A percentile compares a stretch with the other conserved stretches of the same genome.
Conservation (phyloP, 1,284 basidiomycete genomes). For the Ganoderma sinense region DNA sequence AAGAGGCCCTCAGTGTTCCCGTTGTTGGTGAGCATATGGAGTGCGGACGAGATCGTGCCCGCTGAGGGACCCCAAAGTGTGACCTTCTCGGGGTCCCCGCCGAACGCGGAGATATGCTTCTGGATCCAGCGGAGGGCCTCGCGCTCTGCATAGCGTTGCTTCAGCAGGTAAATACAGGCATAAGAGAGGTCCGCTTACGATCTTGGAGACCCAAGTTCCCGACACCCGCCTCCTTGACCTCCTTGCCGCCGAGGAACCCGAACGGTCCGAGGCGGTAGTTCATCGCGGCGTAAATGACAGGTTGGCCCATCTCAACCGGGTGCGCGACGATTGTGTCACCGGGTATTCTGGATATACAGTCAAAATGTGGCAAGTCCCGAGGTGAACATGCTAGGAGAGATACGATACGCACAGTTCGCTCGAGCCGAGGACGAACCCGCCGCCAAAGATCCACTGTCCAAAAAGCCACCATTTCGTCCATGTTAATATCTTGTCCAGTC, state of each 20-base stretch:
- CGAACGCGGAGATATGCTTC: neutral
- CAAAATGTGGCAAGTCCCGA: neutral
- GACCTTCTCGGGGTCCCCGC: neutral
- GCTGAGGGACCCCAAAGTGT: conserved; percentile 49
- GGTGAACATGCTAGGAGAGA: neutral
- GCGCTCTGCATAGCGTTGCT: neutral
- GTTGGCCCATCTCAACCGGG: conserved; percentile 3
- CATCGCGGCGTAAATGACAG: conserved; percentile 6
- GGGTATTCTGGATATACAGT: neutral
- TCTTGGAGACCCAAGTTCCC: conserved; percentile 7
- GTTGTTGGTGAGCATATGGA: conserved; percentile 43
- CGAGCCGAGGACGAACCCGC: conserved; percentile 2
- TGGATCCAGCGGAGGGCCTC: neutral
- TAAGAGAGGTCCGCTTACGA: neutral
- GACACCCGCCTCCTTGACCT: conserved; percentile 52
- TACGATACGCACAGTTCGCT: neutral
- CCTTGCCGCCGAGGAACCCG: conserved; percentile 56
- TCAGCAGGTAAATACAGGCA: neutral
- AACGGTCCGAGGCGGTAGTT: conserved; percentile 26
- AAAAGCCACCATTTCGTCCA: too few species aligned
- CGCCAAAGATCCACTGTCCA: conserved; percentile 1
- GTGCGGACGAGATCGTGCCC: conserved; percentile 44
- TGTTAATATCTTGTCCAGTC: too few species aligned
- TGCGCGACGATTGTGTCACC: neutral
- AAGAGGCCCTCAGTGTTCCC: conserved; percentile 45